Evolutionary conservation across 345 rosid genomes (phyloP).

Genomic region (Lumnitzera racemosa): DNA sequence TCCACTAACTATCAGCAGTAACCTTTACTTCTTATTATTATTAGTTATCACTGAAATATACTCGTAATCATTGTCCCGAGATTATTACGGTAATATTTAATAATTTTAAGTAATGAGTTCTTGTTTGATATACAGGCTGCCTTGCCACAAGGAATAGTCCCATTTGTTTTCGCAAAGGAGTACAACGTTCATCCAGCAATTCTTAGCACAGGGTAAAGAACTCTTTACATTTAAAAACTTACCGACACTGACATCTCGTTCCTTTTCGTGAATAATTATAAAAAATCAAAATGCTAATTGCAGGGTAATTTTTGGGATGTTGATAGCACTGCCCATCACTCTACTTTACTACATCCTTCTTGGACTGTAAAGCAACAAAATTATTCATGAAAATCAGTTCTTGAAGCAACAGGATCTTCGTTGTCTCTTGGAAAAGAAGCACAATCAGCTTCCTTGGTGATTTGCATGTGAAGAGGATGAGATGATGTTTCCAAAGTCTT

Average conservation of each 20-base stretch:
- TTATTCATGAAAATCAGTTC: no score
- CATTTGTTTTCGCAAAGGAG: constrained; percentile 17
- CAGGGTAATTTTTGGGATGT: constrained; percentile 97
- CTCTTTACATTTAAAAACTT: background rate
- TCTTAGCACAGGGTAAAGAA: constrained; percentile 17
- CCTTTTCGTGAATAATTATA: background rate
- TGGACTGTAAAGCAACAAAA: constrained; percentile 37
- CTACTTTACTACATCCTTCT: constrained; percentile 80
- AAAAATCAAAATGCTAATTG: constrained; percentile 4
- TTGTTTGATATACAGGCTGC: constrained; percentile 8
- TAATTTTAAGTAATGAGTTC: no score
- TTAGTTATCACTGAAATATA: no score
- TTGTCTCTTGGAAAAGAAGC: no score
- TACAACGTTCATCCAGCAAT: constrained; percentile 17
- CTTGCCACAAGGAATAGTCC: constrained; percentile 18
- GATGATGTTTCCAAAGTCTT: no score
- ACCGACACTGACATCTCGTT: background rate
- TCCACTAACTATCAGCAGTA: no score
- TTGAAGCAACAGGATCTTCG: no score
- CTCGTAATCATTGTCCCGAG: no score
- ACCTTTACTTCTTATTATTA: no score
- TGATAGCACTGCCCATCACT: constrained; percentile 87
- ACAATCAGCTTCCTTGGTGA: no score
- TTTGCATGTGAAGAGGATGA: no score
- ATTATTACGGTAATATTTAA: no score